A percentile compares a stretch with the other conserved stretches of the same genome.
These are phyloP conservation scores for Nothopassalora personata DNA, from an alignment of 2,329 filamentous ascomycete species.

Conservation along the genomic window DNA sequence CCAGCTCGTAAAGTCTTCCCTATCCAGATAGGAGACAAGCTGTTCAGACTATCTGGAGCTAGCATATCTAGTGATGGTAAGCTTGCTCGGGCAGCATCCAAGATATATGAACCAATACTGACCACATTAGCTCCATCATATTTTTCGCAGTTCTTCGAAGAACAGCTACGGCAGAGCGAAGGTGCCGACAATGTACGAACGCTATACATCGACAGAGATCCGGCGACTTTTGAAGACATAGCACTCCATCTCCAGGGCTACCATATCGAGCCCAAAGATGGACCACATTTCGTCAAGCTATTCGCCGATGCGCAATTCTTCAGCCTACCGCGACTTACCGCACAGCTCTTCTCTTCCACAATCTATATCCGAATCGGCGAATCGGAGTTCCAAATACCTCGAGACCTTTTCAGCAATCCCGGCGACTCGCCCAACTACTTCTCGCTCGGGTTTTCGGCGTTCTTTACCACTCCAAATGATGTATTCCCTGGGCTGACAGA, in stretches of 20 bases:
- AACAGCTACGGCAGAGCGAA: constrained; percentile 65
- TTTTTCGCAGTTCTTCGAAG: constrained; percentile 89
- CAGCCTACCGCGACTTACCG: constrained; percentile 78
- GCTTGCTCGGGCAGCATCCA: constrained; percentile 19
- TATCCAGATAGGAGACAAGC: constrained; percentile 63
- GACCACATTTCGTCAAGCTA: constrained; percentile 80
- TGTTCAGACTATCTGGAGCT: constrained; percentile 65
- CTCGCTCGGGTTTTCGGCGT: constrained; percentile 79
- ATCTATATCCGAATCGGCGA: constrained; percentile 90
- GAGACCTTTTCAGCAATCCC: constrained; percentile 76
- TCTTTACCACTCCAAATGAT: constrained; percentile 74
- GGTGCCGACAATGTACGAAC: constrained; percentile 62
- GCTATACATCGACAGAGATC: constrained; percentile 92
- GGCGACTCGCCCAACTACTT: constrained; percentile 97
- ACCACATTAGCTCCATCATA: constrained; percentile 78
- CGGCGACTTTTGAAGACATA: constrained; percentile 82
- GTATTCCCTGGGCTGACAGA: constrained; percentile 82
- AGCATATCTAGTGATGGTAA: constrained; percentile 68
- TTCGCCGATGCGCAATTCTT: constrained; percentile 97
- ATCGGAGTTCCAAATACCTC: constrained; percentile 81
- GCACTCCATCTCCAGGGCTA: constrained; percentile 88
- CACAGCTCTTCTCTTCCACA: constrained; percentile 83
- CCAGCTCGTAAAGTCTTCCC: constrained; percentile 68
- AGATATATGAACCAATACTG: constrained; percentile 32
- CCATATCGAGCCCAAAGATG: constrained; percentile 74